Evolutionary conservation across 108 stramenopile species (phyloP), one percentile per base, ranked within the genome.

Genomic region (Tribonema minus): DNA sequence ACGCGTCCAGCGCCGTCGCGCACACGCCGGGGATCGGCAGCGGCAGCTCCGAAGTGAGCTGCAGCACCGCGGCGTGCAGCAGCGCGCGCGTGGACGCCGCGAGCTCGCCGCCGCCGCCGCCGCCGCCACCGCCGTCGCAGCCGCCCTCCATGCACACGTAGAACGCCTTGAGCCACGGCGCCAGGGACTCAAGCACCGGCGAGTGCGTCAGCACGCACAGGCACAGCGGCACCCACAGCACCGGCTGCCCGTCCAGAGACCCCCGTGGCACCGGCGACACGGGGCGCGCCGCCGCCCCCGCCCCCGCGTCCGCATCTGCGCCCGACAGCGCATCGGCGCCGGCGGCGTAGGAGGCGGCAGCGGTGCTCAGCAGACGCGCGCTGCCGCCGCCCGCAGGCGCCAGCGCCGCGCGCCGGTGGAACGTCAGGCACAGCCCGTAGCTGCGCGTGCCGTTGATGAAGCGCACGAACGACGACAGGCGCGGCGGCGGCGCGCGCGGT

Each of bases 191-290:
- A 37, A 82, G 33, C 12, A 82, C 72, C 30, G 81, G 81, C 46
- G 71, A 39, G 35, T 72, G 81, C 29, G 81, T 82, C 35, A 82
- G 65, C 31, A 73, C 71, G 61, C 81, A 82, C 27, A 82, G 37
- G 64, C 81, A 73, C 41, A 82, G n/a, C 25, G 81, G 81, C 30
- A 64, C 74, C 81, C 81, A 82, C 67, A 67, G 32, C 2, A 34
- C 40, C 37, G 66, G 7, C 60, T 25, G 20, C 39, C 64, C 32
- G 26, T 75, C 3, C 41, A 34, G n/a, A 32, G 35, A 15, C 23
- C 40, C n/a, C 65, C 26, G 29, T 5, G 26, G 4, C 15, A 29
- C 72, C 26, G 4, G 5, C n/a, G 23, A 58, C 5, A 25, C 76
- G 36, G 32, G 46, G 34, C 3, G n/a, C 61, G 30, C 25, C 31